Evolutionary conservation across 2,329 filamentous ascomycete genomes (phyloP).

Genomic region (Penicillium olsonii): DNA sequence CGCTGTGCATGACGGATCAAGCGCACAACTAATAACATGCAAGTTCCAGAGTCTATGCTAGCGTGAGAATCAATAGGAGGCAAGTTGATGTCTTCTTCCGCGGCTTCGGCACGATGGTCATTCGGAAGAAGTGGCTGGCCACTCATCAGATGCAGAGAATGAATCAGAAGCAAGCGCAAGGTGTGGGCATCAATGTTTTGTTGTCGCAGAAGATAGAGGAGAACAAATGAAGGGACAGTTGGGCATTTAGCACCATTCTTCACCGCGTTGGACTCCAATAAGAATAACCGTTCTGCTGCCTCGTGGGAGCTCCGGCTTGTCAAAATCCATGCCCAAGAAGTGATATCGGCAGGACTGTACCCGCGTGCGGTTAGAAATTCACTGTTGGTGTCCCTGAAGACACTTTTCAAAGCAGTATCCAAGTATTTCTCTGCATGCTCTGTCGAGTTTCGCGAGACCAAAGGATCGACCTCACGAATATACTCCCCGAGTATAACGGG

Average conservation of each 20-base stretch:
- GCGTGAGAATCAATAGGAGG: slow-evolving; percentile 7
- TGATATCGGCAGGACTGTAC: slow-evolving; percentile 43
- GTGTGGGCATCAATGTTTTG: slow-evolving; percentile 41
- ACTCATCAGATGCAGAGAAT: slow-evolving; percentile 39
- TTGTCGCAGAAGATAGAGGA: slow-evolving; percentile 50
- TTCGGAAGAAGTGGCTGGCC: slow-evolving; percentile 23
- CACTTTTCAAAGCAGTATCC: slow-evolving; percentile 29
- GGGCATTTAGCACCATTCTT: slow-evolving; percentile 4
- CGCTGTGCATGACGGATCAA: slow-evolving; percentile 54
- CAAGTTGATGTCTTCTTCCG: slow-evolving; percentile 3
- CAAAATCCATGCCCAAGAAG: slow-evolving; percentile 51
- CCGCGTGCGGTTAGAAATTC: slow-evolving; percentile 33
- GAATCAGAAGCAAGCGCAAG: slow-evolving; percentile 46
- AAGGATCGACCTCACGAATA: slow-evolving; percentile 36
- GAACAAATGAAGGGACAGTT: slow-evolving; percentile 49
- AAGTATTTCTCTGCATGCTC: slow-evolving; percentile 14
- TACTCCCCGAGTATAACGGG: slow-evolving; percentile 43
- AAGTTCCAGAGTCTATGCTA: slow-evolving; percentile 29
- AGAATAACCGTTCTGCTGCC: slow-evolving; percentile 40
- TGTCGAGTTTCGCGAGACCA: slow-evolving; percentile 17
- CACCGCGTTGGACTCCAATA: slow-evolving; percentile 27
- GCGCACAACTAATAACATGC: slow-evolving; percentile 47
- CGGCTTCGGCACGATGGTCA: not conserved
- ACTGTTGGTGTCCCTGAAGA: slow-evolving; percentile 34
- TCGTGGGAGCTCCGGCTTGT: slow-evolving; percentile 36